Conservation (phyloP, 805 yeast species). For the Suhomyces vadensis region DNA sequence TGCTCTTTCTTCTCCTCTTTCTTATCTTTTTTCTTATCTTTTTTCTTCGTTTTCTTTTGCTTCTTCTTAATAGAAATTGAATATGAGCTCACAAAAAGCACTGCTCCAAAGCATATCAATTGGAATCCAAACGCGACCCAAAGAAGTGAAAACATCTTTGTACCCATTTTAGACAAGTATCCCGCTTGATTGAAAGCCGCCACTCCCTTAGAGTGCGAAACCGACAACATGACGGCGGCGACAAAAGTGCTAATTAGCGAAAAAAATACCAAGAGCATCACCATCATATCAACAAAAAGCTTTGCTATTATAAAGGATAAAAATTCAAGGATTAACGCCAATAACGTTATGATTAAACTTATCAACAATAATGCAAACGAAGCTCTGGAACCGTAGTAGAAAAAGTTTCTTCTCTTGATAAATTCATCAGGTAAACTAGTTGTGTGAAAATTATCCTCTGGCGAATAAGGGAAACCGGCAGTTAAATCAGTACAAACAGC, state of each 20-base stretch:
- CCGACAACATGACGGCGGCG: slow-evolving; percentile 52
- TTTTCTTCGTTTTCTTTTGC: too few species aligned
- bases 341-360: slow-evolving; percentile 60
- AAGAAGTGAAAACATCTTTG: slow-evolving; percentile 55
- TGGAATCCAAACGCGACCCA: too few species aligned
- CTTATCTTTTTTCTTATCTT: too few species aligned
- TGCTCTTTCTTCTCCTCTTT: too few species aligned
- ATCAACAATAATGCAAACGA: slow-evolving; percentile 24
- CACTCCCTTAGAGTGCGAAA: slow-evolving; percentile 54
- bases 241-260: slow-evolving; percentile 45
- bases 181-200: slow-evolving; percentile 47
- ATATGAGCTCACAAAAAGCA: too few species aligned
- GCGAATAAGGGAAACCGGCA: slow-evolving; percentile 35
- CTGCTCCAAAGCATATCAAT: too few species aligned
- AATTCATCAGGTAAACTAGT: not conserved
- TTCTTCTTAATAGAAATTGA: too few species aligned
- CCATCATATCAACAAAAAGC: slow-evolving; percentile 9
- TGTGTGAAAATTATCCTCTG: slow-evolving; percentile 26
- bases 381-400: slow-evolving; percentile 6
- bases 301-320: slow-evolving; percentile 10
- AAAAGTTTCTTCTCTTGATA: not conserved
- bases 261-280: slow-evolving; percentile 11
- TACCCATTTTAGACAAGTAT: slow-evolving; percentile 44
- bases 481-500: slow-evolving; percentile 18
- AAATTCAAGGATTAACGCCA: slow-evolving; percentile 45